Evolutionary conservation across 345 rosid genomes (phyloP).

Genomic region (Populus pruinosa): DNA sequence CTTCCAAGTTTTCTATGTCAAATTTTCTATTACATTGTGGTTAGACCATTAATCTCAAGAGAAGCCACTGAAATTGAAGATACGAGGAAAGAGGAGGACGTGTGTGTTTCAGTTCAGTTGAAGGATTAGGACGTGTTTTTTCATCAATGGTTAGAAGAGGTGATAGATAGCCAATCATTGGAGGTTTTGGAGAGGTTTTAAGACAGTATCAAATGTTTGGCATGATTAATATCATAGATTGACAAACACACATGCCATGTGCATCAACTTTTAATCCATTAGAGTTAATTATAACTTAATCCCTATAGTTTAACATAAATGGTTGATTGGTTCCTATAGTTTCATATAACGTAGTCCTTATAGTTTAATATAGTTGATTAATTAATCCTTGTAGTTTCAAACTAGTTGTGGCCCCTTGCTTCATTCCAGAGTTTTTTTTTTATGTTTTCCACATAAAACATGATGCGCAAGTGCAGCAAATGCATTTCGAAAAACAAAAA

Average conservation of each 20-base stretch:
- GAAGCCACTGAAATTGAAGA: not conserved
- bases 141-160: not conserved
- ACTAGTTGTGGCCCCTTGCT: too few species aligned
- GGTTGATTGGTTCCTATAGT: not conserved
- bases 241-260: too few species aligned
- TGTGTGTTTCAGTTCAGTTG: not conserved
- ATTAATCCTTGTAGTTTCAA: too few species aligned
- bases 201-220: not conserved
- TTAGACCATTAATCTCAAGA: not conserved
- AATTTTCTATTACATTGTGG: too few species aligned
- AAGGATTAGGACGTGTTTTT: not conserved
- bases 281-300: not conserved
- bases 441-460: too few species aligned
- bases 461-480: too few species aligned
- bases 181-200: constrained; percentile 15
- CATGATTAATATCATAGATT: too few species aligned
- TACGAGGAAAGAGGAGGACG: not conserved
- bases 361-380: too few species aligned
- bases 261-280: not conserved
- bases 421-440: too few species aligned
- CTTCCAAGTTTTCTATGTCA: too few species aligned
- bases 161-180: not conserved
- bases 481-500: too few species aligned
- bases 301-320: not conserved
- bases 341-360: too few species aligned